Conservation (phyloP, 1,284 basidiomycete genomes). For the Cutaneotrichosporon spelunceum region DNA sequence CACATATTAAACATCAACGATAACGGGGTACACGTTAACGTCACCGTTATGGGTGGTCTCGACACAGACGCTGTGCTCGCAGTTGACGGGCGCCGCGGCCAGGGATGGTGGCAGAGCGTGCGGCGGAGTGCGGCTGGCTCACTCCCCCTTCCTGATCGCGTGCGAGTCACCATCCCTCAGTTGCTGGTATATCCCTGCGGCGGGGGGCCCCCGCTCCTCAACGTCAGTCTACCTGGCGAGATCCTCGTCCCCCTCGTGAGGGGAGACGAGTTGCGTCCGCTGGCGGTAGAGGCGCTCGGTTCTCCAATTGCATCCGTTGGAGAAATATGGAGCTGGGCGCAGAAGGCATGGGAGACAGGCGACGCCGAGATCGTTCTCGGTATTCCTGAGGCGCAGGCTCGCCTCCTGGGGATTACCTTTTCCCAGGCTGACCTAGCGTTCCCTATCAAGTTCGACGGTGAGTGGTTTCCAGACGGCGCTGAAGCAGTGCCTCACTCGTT, state of each 20-base stretch:
- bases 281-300: constrained; percentile 35
- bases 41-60: constrained; percentile 40
- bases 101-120: constrained; percentile 46
- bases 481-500: constrained; percentile 15
- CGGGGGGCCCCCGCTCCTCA: constrained; percentile 28
- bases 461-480: constrained; percentile 23
- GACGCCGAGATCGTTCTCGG: constrained; percentile 30
- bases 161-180: constrained; percentile 26
- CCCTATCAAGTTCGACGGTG: constrained; percentile 36
- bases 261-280: constrained; percentile 31
- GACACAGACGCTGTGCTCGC: constrained; percentile 43
- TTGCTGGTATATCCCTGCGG: constrained; percentile 11
- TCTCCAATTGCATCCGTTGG: constrained; percentile 37
- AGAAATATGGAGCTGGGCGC: constrained; percentile 39
- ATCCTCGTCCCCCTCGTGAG: constrained; percentile 34
- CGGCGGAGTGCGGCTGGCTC: constrained; percentile 29
- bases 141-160: constrained; percentile 16
- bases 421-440: constrained; percentile 33
- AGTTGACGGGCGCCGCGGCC: constrained; percentile 30
- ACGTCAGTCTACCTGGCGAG: constrained; percentile 25
- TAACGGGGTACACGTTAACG: constrained; percentile 40
- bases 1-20: constrained; percentile 45
- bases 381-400: constrained; percentile 27
- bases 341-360: constrained; percentile 40
- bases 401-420: constrained; percentile 14